Percentiles rank a stretch among this genome's conserved stretches.
phyloP scores from a whole-genome alignment of 805 yeast genomes.

The Candida chauliodis region DNA sequence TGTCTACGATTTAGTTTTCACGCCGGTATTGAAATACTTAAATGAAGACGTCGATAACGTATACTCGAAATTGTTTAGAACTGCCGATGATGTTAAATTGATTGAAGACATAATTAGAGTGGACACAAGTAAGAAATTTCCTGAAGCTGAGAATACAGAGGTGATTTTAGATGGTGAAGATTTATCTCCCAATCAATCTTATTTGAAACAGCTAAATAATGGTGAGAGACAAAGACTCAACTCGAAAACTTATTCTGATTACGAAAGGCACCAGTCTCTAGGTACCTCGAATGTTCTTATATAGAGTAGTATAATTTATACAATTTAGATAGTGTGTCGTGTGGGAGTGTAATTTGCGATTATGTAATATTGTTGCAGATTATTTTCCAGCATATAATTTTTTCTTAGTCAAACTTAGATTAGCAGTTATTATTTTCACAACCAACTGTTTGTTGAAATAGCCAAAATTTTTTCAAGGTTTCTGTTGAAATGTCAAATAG shows the following conservation, averaged over 20 bases:
- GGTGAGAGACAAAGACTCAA: background rate
- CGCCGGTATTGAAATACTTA: conserved; percentile 24
- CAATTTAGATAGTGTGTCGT: no score
- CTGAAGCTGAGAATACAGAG: background rate
- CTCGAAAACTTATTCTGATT: conserved; percentile 3
- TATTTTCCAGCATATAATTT: conserved; percentile 1
- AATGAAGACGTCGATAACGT: conserved; percentile 13
- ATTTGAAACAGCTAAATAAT: conserved; percentile 7
- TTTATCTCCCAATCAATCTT: conserved; percentile 8
- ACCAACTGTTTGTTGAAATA: no score
- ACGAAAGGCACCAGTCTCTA: conserved; percentile 2
- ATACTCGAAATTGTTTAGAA: conserved; percentile 4
- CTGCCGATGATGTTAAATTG: conserved; percentile 3
- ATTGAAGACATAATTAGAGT: conserved; percentile 11
- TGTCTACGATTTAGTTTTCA: conserved; percentile 39
- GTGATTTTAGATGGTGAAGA: conserved; percentile 7
- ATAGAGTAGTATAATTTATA: no score
- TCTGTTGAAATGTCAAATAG: conserved; percentile 2
- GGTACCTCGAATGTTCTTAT: conserved; percentile 2
- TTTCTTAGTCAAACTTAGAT: no score
- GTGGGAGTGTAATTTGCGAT: conserved; percentile 1
- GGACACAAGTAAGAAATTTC: no score
- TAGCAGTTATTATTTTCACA: no score
- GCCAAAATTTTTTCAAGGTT: background rate
- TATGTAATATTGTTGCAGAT: conserved; percentile 3